phyloP scores from a whole-genome alignment of 768 basidiomycete genomes.

The Mycena filopes region DNA sequence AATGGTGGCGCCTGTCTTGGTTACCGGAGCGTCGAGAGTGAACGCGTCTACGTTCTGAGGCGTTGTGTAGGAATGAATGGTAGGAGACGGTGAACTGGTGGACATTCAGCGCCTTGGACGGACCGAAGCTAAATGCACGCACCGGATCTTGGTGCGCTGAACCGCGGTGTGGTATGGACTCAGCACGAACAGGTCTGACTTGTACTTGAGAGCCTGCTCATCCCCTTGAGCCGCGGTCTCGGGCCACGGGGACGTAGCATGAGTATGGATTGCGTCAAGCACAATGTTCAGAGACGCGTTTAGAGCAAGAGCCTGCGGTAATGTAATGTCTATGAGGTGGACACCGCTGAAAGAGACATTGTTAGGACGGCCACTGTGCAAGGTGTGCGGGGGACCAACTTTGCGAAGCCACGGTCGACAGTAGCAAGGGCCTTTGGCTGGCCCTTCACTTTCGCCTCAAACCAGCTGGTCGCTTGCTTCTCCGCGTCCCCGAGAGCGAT shows the following conservation, averaged over 20 bases:
- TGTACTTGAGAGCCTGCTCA: constrained; percentile 82
- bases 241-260: constrained; percentile 83
- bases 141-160: constrained; percentile 92
- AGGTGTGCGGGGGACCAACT: constrained; percentile 55
- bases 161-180: constrained; percentile 86
- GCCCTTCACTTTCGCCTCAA: constrained; percentile 86
- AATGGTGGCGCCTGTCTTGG: constrained; percentile 81
- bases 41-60: constrained; percentile 71
- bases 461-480: constrained; percentile 74
- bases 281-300: constrained; percentile 80
- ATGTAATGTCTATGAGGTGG: constrained; percentile 67
- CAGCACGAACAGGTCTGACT: constrained; percentile 79
- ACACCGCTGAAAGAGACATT: constrained; percentile 49
- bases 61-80: constrained; percentile 76
- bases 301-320: constrained; percentile 68
- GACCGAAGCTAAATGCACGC: not conserved
- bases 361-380: constrained; percentile 20
- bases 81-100: constrained; percentile 73
- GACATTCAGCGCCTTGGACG: constrained; percentile 11
- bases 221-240: constrained; percentile 77
- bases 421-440: constrained; percentile 62
- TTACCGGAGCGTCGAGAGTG: constrained; percentile 66
- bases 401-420: constrained; percentile 58
- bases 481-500: constrained; percentile 74
- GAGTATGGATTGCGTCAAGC: constrained; percentile 81